Conservation (phyloP, 163 green algal species). For the Scenedesmus sp. region DNA sequence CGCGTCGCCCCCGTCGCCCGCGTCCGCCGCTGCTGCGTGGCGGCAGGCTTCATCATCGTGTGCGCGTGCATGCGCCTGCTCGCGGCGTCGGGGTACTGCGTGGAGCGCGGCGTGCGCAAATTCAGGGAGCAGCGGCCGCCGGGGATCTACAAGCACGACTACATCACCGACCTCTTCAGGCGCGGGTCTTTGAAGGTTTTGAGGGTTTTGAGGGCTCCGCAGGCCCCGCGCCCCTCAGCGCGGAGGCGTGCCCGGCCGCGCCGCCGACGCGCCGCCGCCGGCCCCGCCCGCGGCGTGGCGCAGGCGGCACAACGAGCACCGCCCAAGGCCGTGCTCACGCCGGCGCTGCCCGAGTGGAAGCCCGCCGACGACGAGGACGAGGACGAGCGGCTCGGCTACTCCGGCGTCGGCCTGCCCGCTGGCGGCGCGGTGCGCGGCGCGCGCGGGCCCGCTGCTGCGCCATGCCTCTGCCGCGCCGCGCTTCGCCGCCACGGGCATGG, state of each 20-base stretch:
- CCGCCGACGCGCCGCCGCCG: too few relatives aligned
- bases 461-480: too few relatives aligned
- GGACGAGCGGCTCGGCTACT: constrained; percentile 45
- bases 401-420: background rate
- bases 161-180: constrained; percentile 89
- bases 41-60: constrained; percentile 87
- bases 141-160: constrained; percentile 98
- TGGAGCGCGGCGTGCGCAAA: constrained; percentile 59
- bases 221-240: too few relatives aligned
- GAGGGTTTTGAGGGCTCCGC: too few relatives aligned
- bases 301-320: constrained; percentile 63
- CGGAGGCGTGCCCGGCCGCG: background rate
- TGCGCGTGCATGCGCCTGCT: constrained; percentile 76
- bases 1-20: too few relatives aligned
- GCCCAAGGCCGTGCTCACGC: constrained; percentile 43
- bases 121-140: constrained; percentile 84
- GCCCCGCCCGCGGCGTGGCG: background rate
- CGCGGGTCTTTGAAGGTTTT: too few relatives aligned
- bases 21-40: too few relatives aligned
- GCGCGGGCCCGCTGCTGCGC: too few relatives aligned
- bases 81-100: constrained; percentile 42
- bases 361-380: constrained; percentile 66
- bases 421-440: background rate
- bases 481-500: too few relatives aligned
- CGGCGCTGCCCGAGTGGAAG: constrained; percentile 87